A percentile compares a stretch with the other conserved stretches of the same genome.
Evolutionary conservation across 352 stramenopile species (phyloP).

Genomic region (Thalassiosira mediterranea): DNA sequence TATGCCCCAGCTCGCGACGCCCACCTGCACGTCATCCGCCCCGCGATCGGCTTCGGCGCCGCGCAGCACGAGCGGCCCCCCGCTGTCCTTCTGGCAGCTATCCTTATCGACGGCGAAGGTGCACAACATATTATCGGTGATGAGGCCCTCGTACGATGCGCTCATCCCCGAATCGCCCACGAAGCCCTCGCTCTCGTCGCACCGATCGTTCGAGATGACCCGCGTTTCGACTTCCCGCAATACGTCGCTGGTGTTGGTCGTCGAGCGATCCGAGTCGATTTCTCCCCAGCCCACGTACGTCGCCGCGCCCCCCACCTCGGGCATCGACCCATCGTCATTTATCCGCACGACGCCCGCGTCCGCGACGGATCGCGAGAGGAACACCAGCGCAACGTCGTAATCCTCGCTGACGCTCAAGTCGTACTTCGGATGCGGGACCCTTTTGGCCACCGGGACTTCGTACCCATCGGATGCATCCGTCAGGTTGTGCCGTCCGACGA

Average conservation of each 20-base stretch:
- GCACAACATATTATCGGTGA: conserved; percentile 36
- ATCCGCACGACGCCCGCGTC: conserved; percentile 9
- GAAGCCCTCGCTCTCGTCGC: conserved; percentile 6
- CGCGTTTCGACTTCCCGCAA: conserved; percentile 28
- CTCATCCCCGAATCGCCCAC: not conserved
- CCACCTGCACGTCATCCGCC: conserved; percentile 41
- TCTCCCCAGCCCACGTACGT: conserved; percentile 28
- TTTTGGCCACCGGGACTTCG: not conserved
- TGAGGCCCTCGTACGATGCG: conserved; percentile 6
- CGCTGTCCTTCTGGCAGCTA: conserved; percentile 27
- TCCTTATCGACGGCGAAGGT: conserved; percentile 26
- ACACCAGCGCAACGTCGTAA: conserved; percentile 30
- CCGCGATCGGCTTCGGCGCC: conserved; percentile 2
- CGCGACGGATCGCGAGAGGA: conserved; percentile 5
- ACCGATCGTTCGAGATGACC: conserved; percentile 35
- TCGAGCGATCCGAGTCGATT: conserved; percentile 1
- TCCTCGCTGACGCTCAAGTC: conserved; percentile 1
- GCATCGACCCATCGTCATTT: conserved; percentile 11
- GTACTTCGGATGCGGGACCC: conserved; percentile 18
- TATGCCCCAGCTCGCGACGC: conserved; percentile 60
- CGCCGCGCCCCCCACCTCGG: not conserved
- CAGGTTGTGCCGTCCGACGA: conserved; percentile 23
- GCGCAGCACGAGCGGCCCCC: conserved; percentile 17
- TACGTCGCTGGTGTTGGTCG: not conserved
- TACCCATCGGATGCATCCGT: conserved; percentile 8